These are phyloP conservation scores for Cordyceps farinosa DNA, from an alignment of 2,329 filamentous ascomycete species.

Conservation along the genomic window DNA sequence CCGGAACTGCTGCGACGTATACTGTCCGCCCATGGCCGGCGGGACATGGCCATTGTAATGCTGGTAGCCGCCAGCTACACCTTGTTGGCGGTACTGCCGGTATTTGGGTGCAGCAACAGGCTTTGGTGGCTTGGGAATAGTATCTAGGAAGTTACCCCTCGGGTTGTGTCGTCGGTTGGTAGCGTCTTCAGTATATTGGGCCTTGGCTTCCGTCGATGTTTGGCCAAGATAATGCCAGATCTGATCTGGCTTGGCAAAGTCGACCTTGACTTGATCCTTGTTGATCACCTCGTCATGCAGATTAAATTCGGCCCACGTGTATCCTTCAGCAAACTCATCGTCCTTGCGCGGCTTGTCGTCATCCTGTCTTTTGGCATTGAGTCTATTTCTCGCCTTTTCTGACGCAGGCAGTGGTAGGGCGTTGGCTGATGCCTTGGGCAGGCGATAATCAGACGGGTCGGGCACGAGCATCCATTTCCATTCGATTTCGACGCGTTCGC, in stretches of 20 bases:
- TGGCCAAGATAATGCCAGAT: slow-evolving; percentile 87
- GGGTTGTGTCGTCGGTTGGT: slow-evolving; percentile 56
- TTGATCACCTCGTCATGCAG: slow-evolving; percentile 56
- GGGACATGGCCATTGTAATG: slow-evolving; percentile 16
- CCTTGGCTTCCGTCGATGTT: slow-evolving; percentile 82
- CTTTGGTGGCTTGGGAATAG: slow-evolving; percentile 54
- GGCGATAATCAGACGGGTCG: slow-evolving; percentile 64
- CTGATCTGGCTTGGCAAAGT: slow-evolving; percentile 68
- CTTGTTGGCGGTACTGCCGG: slow-evolving; percentile 28
- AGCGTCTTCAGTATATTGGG: slow-evolving; percentile 84
- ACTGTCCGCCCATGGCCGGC: slow-evolving; percentile 38
- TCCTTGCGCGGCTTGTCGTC: slow-evolving; percentile 63
- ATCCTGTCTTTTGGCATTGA: slow-evolving; percentile 61
- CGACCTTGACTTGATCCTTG: slow-evolving; percentile 62
- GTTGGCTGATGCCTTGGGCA: slow-evolving; percentile 70
- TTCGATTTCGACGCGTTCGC: slow-evolving; percentile 72
- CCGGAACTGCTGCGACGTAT: slow-evolving; percentile 37
- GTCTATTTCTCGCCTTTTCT: slow-evolving; percentile 59
- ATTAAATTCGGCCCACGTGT: slow-evolving; percentile 78
- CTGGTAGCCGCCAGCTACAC: slow-evolving; percentile 26
- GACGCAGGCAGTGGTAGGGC: slow-evolving; percentile 68
- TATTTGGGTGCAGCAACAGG: slow-evolving; percentile 30
- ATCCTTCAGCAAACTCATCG: slow-evolving; percentile 64
- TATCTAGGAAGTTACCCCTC: slow-evolving; percentile 70
- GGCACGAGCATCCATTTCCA: slow-evolving; percentile 81